Evolutionary conservation across 441 rosid genomes (phyloP).

Genomic region (Pelargonium cotyledonis): DNA sequence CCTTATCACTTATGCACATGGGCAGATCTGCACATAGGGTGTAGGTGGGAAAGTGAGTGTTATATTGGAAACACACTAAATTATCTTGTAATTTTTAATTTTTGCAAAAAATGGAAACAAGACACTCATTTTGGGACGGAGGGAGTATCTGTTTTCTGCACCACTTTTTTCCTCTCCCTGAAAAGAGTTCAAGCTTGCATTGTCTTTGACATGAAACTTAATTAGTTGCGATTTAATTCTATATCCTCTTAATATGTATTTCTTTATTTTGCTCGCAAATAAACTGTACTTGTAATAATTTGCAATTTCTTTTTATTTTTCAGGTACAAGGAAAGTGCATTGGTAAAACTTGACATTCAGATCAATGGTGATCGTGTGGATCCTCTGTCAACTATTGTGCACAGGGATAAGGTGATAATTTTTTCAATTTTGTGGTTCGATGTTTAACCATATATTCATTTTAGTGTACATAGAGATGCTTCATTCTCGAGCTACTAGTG

Average conservation of each 20-base stretch:
- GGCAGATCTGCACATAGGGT: too few relatives aligned
- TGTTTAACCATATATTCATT: neutral
- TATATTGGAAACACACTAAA: too few relatives aligned
- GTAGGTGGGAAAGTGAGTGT: too few relatives aligned
- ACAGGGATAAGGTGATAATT: conserved; percentile 66
- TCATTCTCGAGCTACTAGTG: neutral
- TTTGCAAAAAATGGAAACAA: too few relatives aligned
- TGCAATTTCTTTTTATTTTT: conserved; percentile 19
- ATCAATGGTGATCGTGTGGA: conserved; percentile 84
- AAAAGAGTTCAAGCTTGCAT: too few relatives aligned
- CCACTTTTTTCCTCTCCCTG: too few relatives aligned
- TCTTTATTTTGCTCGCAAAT: neutral
- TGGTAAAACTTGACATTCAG: conserved; percentile 80
- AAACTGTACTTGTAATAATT: conserved; percentile 1
- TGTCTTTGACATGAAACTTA: neutral
- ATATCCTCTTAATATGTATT: neutral
- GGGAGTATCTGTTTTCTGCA: too few relatives aligned
- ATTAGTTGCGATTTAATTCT: neutral
- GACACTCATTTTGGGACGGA: too few relatives aligned
- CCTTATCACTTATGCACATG: too few relatives aligned
- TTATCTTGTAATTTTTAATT: too few relatives aligned
- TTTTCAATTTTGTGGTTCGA: neutral
- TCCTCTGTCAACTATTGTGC: conserved; percentile 89
- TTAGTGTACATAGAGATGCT: neutral
- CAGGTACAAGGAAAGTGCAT: conserved; percentile 77